Evolutionary conservation across 345 rosid genomes (phyloP).

Genomic region (Melaleuca quinquenervia): DNA sequence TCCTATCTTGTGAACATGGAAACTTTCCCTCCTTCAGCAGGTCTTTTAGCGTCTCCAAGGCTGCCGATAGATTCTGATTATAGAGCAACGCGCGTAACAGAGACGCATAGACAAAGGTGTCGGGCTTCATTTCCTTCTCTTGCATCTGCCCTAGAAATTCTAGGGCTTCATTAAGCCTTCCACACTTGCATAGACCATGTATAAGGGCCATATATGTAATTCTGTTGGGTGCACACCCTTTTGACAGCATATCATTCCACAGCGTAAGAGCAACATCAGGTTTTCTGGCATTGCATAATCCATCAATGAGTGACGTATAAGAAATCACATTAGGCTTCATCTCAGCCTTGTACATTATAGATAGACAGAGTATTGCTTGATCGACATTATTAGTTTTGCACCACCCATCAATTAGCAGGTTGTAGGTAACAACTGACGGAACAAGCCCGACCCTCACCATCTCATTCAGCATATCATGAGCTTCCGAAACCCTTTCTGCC

Average conservation of each 20-base stretch:
- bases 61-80: slow-evolving; percentile 22
- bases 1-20: slow-evolving; percentile 42
- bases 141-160: slow-evolving; percentile 53
- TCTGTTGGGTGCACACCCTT: slow-evolving; percentile 36
- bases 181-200: slow-evolving; percentile 78
- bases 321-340: slow-evolving; percentile 61
- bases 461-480: slow-evolving; percentile 43
- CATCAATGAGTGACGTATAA: slow-evolving; percentile 64
- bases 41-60: slow-evolving; percentile 48
- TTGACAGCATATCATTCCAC: slow-evolving; percentile 66
- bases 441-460: slow-evolving; percentile 53
- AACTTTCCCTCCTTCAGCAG: slow-evolving; percentile 43
- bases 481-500: slow-evolving; percentile 49
- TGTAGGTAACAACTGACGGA: slow-evolving; percentile 72
- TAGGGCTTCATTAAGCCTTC: slow-evolving; percentile 43
- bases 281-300: slow-evolving; percentile 53
- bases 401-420: slow-evolving; percentile 73
- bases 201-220: slow-evolving; percentile 60
- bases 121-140: slow-evolving; percentile 53
- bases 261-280: slow-evolving; percentile 57
- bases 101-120: slow-evolving; percentile 41
- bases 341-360: slow-evolving; percentile 38
- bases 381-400: slow-evolving; percentile 57
- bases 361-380: slow-evolving; percentile 44
- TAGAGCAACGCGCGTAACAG: slow-evolving; percentile 42